Evolutionary conservation across 1,284 basidiomycete genomes (phyloP).

Genomic region (Fomitopsis betulina): DNA sequence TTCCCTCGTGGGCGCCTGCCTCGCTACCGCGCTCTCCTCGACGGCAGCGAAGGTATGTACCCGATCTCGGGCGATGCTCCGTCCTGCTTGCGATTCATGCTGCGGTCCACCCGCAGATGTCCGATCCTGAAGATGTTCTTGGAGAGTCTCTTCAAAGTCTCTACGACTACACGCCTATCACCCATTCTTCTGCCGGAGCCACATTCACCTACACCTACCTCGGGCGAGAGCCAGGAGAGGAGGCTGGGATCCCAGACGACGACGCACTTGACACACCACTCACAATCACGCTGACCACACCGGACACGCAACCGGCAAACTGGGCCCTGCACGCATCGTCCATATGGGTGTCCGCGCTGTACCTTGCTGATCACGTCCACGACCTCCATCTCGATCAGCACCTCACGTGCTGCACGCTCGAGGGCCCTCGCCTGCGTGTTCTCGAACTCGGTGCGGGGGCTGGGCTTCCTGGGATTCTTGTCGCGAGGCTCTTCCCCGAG

Average conservation of each 20-base stretch:
- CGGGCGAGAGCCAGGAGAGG: background rate
- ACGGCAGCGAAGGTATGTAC: background rate
- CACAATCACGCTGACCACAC: slow-evolving; percentile 42
- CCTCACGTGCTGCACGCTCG: slow-evolving; percentile 9
- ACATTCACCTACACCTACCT: slow-evolving; percentile 24
- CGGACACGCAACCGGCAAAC: slow-evolving; percentile 61
- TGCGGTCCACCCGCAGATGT: slow-evolving; percentile 3
- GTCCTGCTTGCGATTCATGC: background rate
- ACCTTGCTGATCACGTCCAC: slow-evolving; percentile 57
- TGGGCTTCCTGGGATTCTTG: slow-evolving; percentile 64
- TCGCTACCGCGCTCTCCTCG: background rate
- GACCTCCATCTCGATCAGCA: slow-evolving; percentile 35
- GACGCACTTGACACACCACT: slow-evolving; percentile 1
- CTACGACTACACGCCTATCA: slow-evolving; percentile 58
- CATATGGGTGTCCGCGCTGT: slow-evolving; percentile 65
- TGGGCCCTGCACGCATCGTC: slow-evolving; percentile 73
- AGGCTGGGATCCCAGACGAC: background rate
- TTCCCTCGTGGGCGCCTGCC: background rate
- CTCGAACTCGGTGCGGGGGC: slow-evolving; percentile 72
- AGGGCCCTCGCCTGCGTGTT: slow-evolving; percentile 33
- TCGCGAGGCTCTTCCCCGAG: slow-evolving; percentile 43
- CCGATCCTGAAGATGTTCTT: slow-evolving; percentile 60
- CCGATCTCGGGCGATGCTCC: background rate
- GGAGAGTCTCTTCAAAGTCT: slow-evolving; percentile 54
- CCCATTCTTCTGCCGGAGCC: slow-evolving; percentile 49